Evolutionary conservation across 805 yeast species (phyloP), one percentile per base, ranked within the genome.

Genomic region (Kurtzmaniella fragi): DNA sequence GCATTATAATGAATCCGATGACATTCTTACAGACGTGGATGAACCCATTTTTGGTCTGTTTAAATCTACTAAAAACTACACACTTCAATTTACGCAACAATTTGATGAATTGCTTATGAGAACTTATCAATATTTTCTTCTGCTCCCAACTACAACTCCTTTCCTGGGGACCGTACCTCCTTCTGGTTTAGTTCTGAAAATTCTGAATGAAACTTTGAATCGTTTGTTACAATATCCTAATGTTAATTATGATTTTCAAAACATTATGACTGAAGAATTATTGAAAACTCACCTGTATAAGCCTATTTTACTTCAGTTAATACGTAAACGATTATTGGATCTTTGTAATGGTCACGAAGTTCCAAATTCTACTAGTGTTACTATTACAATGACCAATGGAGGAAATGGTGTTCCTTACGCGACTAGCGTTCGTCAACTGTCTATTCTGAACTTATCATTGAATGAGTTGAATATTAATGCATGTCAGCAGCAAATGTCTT

Each of bases 91-190:
- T 46, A 65, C 66, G 7, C 50, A 56, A 3, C 39, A 32, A 14
- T 67, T 68, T 42, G 74, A 68, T 43, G 62, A 59, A 46, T 50
- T 66, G 32, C 57, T 67, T 10, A 46, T 65, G 54, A 45, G 57
- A 26, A 42, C 61, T 8, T 68, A 67, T 48, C 52, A 57, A 23
- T 57, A 62, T 34, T 49, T 65, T 31, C 48, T 67, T 34, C 56
- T 63, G 27, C 59, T 64, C 32, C 74, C 74, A 31, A 68, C 74
- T 15, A 67, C 73, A 3, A 67, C 73, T 15, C 74, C 74, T 10
- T 68, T 68, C 37, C 59, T 59, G 54, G 74, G 74, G 2, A 35
- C 45, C 10, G 53, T 60, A 8, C 74, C 74, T 13, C 74, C 74
- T 2, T 64, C 68, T 50, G 74, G 74, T 1, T 52, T 68, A 36